Percentiles rank a stretch among this genome's conserved stretches.
Conservation (phyloP, 352 stramenopile species). For the Globisporangium solare region DNA sequence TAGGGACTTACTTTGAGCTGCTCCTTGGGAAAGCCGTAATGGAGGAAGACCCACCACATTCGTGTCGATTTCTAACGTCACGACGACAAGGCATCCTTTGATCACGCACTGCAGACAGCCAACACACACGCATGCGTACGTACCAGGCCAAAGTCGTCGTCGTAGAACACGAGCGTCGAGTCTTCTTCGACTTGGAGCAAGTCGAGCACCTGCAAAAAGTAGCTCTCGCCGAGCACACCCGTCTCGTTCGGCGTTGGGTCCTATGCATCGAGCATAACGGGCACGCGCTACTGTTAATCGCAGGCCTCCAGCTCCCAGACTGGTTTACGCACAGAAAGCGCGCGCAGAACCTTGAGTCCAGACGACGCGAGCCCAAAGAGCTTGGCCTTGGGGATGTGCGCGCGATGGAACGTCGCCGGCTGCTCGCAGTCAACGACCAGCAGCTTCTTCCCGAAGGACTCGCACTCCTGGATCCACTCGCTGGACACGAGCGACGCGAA, state of each 20-base stretch:
- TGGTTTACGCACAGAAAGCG: not conserved
- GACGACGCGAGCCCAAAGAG: slow-evolving; percentile 41
- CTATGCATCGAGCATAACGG: slow-evolving; percentile 2
- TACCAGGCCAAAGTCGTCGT: slow-evolving; percentile 67
- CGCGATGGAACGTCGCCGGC: slow-evolving; percentile 38
- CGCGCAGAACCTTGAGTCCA: slow-evolving; percentile 35
- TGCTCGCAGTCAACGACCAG: slow-evolving; percentile 62
- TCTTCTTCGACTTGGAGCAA: slow-evolving; percentile 38
- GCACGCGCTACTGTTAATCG: not conserved
- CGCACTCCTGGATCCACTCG: slow-evolving; percentile 29
- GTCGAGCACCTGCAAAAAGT: slow-evolving; percentile 43
- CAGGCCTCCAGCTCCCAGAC: not conserved
- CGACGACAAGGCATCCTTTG: too few relatives aligned
- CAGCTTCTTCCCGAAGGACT: slow-evolving; percentile 17
- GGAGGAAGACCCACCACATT: slow-evolving; percentile 77
- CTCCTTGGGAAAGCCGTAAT: slow-evolving; percentile 68
- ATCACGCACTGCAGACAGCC: not conserved
- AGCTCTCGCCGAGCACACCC: slow-evolving; percentile 31
- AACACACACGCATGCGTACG: not conserved
- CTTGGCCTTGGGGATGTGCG: slow-evolving; percentile 42
- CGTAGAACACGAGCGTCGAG: slow-evolving; percentile 73
- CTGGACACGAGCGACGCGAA: slow-evolving; percentile 39
- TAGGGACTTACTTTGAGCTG: slow-evolving; percentile 50
- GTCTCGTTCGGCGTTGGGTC: slow-evolving; percentile 35
- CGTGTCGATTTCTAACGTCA: slow-evolving; percentile 45